A percentile compares a stretch with the other conserved stretches of the same genome.
Conservation (phyloP, 2,329 filamentous ascomycete species). For the Fusarium falciforme region DNA sequence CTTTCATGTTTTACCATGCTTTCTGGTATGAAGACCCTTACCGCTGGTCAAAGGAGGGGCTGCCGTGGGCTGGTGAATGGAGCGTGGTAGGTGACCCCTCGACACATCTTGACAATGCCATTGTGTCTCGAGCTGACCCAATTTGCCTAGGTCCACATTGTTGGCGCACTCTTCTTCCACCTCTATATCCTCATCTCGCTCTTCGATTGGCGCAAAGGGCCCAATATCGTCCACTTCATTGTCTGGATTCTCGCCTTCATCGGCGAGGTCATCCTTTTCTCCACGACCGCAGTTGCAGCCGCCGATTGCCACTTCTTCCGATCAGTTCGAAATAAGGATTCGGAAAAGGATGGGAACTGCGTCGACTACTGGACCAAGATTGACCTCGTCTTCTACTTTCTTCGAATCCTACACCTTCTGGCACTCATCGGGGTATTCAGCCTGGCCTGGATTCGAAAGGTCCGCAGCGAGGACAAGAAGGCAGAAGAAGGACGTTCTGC, state of each 20-base stretch:
- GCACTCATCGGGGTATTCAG: conserved; percentile 64
- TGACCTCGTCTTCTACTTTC: conserved; percentile 73
- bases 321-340: conserved; percentile 44
- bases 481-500: conserved; percentile 56
- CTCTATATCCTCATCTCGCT: conserved; percentile 87
- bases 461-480: conserved; percentile 50
- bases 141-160: conserved; percentile 78
- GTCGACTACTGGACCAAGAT: conserved; percentile 57
- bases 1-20: conserved; percentile 79
- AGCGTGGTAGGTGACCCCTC: conserved; percentile 70
- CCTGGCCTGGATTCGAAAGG: conserved; percentile 56
- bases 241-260: conserved; percentile 81
- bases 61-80: conserved; percentile 81
- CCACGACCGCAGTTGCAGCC: conserved; percentile 76
- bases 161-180: conserved; percentile 88
- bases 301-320: conserved; percentile 72
- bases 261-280: conserved; percentile 79
- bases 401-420: conserved; percentile 75
- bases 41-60: conserved; percentile 56
- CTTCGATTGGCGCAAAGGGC: conserved; percentile 84
- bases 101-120: not conserved
- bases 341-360: conserved; percentile 45
- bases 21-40: conserved; percentile 60
- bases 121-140: conserved; percentile 33
- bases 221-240: conserved; percentile 81